Percentiles rank a stretch among this genome's conserved stretches.
These are phyloP conservation scores for Sugiyamaella marilandica DNA, from an alignment of 805 yeast species.

Conservation along the genomic window DNA sequence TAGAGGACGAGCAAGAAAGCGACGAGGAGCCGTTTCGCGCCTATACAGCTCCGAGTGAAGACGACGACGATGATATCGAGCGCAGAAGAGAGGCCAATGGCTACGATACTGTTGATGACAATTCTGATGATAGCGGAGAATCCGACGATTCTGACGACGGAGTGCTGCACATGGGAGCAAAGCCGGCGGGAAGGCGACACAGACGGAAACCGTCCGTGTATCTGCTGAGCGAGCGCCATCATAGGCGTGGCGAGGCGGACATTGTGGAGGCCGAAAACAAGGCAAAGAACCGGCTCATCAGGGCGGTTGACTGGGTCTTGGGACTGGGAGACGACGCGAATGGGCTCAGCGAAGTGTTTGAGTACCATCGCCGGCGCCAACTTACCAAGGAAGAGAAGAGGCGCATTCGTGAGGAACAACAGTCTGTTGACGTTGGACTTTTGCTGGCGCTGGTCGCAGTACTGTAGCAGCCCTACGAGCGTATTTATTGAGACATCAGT, in stretches of 20 bases:
- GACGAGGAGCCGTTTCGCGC: conserved; percentile 8
- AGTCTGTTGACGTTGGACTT: conserved; percentile 14
- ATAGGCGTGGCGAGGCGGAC: conserved; percentile 9
- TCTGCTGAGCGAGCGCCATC: conserved; percentile 3
- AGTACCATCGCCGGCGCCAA: conserved; percentile 7
- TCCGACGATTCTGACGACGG: conserved; percentile 11
- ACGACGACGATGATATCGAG: conserved; percentile 1
- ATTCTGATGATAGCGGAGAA: not conserved
- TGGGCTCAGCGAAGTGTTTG: conserved; percentile 11
- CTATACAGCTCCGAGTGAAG: not conserved
- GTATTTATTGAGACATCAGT: not conserved
- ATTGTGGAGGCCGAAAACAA: conserved; percentile 9
- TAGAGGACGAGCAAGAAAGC: not conserved
- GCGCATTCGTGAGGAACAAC: conserved; percentile 14
- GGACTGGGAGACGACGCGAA: conserved; percentile 18
- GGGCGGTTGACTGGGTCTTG: conserved; percentile 22
- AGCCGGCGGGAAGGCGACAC: not conserved
- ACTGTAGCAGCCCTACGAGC: not conserved
- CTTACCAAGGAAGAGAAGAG: conserved; percentile 16
- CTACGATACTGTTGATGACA: not conserved
- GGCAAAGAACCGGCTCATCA: conserved; percentile 10
- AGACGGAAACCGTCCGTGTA: conserved; percentile 7
- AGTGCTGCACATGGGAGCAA: conserved; percentile 10
- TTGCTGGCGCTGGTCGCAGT: conserved; percentile 10
- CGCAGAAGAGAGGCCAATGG: not conserved